These are phyloP conservation scores for Sideroxylon spinosum DNA, from an alignment of 179 eudicot species.

Conservation along the genomic window DNA sequence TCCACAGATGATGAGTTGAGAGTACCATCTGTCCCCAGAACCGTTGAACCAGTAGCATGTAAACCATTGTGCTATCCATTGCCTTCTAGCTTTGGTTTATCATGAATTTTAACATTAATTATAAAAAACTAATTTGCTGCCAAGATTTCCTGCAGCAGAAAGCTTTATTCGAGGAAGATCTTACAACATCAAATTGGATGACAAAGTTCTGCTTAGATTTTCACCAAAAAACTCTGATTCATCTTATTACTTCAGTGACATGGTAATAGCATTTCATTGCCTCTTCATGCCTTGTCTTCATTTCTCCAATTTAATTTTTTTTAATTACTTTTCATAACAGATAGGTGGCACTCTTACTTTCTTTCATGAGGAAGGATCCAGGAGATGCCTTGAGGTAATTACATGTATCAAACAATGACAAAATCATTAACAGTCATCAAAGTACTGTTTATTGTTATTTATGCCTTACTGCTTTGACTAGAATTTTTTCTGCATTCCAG, in stretches of 20 bases:
- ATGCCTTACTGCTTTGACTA: conserved; percentile 1
- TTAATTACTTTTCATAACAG: conserved; percentile 38
- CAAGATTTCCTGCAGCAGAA: conserved; percentile 94
- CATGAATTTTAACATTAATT: not conserved
- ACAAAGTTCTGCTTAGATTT: conserved; percentile 91
- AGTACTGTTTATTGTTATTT: conserved; percentile 4
- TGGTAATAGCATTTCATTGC: conserved; percentile 41
- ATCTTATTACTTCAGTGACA: conserved; percentile 85
- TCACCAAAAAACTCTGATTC: conserved; percentile 94
- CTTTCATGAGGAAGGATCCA: conserved; percentile 77
- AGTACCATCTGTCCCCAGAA: conserved; percentile 38
- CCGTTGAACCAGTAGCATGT: conserved; percentile 74
- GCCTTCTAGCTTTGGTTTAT: no score
- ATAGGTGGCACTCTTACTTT: conserved; percentile 98
- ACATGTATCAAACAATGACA: not conserved
- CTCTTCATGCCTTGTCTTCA: not conserved
- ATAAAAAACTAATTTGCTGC: conserved; percentile 38
- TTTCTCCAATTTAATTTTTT: not conserved
- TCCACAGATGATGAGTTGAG: conserved; percentile 50
- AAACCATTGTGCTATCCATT: conserved; percentile 21
- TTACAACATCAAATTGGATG: conserved; percentile 91
- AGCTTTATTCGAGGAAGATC: conserved; percentile 92
- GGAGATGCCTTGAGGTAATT: conserved; percentile 95
- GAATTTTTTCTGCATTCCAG: conserved; percentile 34
- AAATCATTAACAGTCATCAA: not conserved